Base-by-base conservation (phyloP, 2,329 filamentous ascomycete genomes). In the Fulvia fulva region DNA sequence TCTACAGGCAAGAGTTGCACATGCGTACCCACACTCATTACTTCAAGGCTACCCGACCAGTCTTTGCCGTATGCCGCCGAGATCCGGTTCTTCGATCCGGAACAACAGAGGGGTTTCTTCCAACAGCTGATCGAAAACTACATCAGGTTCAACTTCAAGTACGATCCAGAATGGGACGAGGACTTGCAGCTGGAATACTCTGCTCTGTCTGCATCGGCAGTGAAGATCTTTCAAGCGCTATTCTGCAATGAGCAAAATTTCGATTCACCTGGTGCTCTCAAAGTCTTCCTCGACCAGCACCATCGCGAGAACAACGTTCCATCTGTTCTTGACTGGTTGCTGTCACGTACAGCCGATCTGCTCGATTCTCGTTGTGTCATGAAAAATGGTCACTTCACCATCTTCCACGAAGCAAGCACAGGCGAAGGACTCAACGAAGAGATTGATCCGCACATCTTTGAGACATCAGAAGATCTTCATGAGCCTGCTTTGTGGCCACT, bases 401-500 rank as follows among this genome's bases (percentile, higher is more conserved):
- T 45, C 23, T 28, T 54, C n/a, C 55, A 51, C 12, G 61, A 65
- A 21, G 63, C 64, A 2, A 30, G 58, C 1, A 59, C 52, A 11
- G 44, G 53, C 4, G 51, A 45, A 6, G 56, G 55, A 46, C 55
- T 69, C 5, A 51, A 59, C 4, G 37, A 60, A 2, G 14, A 23
- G 5, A 46, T 67, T 14, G 61, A 67, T 47, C 64, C 65, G 21
- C 51, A 65, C 22, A 57, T 61, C 9, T 58, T 55, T 25, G 57
- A 57, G 32, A 60, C 22, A 0, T 34, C 34, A 12, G 30, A 47
- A 5, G 41, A 6, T 5, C 6, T 43, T 43, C 55, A 63, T 0
- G 22, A 51, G 16, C 51, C 61, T 1, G 50, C 60, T 0, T 12
- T 68, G 1, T 70, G 67, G 65, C 66, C 68, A 7, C 53, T 70